These are phyloP conservation scores for Aspergillus candidus DNA, from an alignment of 2,329 filamentous ascomycete species.

Conservation along the genomic window DNA sequence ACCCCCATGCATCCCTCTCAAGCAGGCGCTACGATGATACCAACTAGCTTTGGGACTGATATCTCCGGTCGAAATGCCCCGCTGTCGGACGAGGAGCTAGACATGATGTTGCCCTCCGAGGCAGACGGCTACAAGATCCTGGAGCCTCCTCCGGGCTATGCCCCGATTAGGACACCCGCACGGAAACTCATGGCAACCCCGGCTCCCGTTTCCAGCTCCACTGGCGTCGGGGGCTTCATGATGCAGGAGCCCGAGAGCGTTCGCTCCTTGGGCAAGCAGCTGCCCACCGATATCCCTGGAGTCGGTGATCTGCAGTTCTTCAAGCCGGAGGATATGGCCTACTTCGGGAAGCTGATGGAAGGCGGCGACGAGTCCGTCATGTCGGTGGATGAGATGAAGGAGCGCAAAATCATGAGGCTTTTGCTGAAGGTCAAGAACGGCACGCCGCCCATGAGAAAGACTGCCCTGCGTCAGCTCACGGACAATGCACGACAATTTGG, in stretches of 20 bases:
- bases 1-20: slow-evolving; percentile 72
- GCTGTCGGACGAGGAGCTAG: slow-evolving; percentile 88
- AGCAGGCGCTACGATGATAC: slow-evolving; percentile 45
- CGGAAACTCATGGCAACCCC: slow-evolving; percentile 70
- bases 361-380: slow-evolving; percentile 85
- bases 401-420: slow-evolving; percentile 96
- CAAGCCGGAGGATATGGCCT: slow-evolving; percentile 97
- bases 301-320: slow-evolving; percentile 96
- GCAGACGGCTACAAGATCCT: slow-evolving; percentile 89
- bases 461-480: slow-evolving; percentile 89
- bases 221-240: slow-evolving; percentile 74
- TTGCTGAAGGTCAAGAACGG: slow-evolving; percentile 98
- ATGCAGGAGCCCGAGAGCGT: slow-evolving; percentile 91
- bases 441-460: slow-evolving; percentile 97
- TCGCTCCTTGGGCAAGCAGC: slow-evolving; percentile 75
- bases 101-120: slow-evolving; percentile 68
- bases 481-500: slow-evolving; percentile 97
- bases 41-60: slow-evolving; percentile 72
- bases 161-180: slow-evolving; percentile 69
- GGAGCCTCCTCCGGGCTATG: slow-evolving; percentile 85
- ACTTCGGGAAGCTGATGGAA: slow-evolving; percentile 96
- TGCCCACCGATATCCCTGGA: slow-evolving; percentile 91
- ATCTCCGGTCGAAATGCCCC: slow-evolving; percentile 71
- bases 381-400: slow-evolving; percentile 91
- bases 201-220: slow-evolving; percentile 54